Conservation (phyloP, 257 asterid genomes). For the Scutellaria baicalensis region DNA sequence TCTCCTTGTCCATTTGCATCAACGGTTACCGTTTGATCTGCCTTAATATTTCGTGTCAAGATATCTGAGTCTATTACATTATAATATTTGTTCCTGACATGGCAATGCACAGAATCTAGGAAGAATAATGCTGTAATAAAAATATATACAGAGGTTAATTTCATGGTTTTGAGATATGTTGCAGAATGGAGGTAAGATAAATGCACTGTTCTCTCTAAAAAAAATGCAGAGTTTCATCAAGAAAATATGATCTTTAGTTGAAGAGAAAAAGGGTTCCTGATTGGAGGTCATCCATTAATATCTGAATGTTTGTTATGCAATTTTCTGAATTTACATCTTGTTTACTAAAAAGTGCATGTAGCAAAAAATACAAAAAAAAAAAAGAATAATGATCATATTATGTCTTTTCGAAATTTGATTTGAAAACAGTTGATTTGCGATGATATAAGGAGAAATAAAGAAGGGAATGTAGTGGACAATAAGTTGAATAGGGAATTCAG, state of each 20-base stretch:
- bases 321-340: background rate
- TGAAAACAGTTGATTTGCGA: too few relatives aligned
- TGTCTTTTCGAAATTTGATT: too few relatives aligned
- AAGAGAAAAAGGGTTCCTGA: background rate
- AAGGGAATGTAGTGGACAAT: too few relatives aligned
- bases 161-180: background rate
- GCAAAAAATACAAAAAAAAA: too few relatives aligned
- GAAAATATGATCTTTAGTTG: background rate
- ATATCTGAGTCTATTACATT: constrained; percentile 43
- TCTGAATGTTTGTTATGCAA: background rate
- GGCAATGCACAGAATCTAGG: constrained; percentile 32
- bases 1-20: constrained; percentile 61
- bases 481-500: too few relatives aligned
- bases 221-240: background rate
- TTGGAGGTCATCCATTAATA: constrained; percentile 11
- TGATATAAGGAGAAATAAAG: too few relatives aligned
- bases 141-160: constrained; percentile 14
- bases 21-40: constrained; percentile 37
- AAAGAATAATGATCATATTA: too few relatives aligned
- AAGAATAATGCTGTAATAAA: constrained; percentile 15
- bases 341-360: background rate
- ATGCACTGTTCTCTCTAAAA: constrained; percentile 14
- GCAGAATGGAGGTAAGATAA: constrained; percentile 1
- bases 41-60: constrained; percentile 31
- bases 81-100: constrained; percentile 9